Evolutionary conservation across 768 basidiomycete species (phyloP).

Genomic region (Cubamyces lactineus): DNA sequence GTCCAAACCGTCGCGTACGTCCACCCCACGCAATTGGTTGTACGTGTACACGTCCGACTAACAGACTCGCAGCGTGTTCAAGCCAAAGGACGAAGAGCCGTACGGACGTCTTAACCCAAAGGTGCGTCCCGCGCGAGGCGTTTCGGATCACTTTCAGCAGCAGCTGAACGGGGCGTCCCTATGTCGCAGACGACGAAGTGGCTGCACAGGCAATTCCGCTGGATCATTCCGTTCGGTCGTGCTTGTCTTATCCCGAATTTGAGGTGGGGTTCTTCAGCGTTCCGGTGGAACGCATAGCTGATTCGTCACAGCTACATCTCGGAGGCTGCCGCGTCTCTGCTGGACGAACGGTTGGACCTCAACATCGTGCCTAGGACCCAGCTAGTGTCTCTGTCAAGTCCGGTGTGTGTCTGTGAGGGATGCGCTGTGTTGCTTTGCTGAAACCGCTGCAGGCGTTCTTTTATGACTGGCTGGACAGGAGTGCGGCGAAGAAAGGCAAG

Average conservation of each 20-base stretch:
- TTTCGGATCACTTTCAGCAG: neutral
- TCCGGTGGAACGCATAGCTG: constrained; percentile 3
- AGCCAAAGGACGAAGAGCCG: constrained; percentile 90
- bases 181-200: constrained; percentile 78
- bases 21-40: neutral
- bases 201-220: constrained; percentile 85
- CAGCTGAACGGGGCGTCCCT: neutral
- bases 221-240: constrained; percentile 90
- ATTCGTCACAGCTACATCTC: constrained; percentile 68
- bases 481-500: constrained; percentile 81
- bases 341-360: constrained; percentile 73
- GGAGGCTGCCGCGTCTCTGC: constrained; percentile 84
- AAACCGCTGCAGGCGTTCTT: constrained; percentile 69
- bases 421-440: neutral
- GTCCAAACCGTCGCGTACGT: constrained; percentile 73
- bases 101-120: constrained; percentile 90
- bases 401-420: constrained; percentile 38
- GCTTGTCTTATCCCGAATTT: constrained; percentile 89
- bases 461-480: constrained; percentile 90
- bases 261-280: constrained; percentile 51
- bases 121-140: constrained; percentile 38
- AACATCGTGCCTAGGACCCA: constrained; percentile 87
- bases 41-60: neutral
- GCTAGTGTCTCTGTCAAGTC: constrained; percentile 80
- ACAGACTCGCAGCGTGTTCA: constrained; percentile 67